Percentiles rank a stretch among this genome's conserved stretches.
phyloP scores from a whole-genome alignment of 2,329 filamentous ascomycete genomes.

The Trichoderma polysporum region DNA sequence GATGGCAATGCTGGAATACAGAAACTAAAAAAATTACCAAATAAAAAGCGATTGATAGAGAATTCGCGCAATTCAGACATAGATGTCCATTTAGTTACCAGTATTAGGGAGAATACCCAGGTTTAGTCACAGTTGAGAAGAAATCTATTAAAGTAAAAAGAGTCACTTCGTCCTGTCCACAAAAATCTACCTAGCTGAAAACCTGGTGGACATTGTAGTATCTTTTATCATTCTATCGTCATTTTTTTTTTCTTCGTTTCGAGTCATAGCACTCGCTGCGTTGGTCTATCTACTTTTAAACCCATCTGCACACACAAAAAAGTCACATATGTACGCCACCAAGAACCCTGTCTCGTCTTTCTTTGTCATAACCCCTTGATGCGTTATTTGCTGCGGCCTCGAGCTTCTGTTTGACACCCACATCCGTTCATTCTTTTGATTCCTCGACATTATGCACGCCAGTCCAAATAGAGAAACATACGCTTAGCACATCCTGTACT shows the following conservation, averaged over 20 bases:
- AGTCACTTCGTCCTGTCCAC: not conserved
- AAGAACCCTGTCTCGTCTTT: conserved; percentile 3
- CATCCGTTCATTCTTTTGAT: not conserved
- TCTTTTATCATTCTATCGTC: too few relatives aligned
- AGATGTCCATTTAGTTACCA: not conserved
- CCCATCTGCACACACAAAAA: conserved; percentile 4
- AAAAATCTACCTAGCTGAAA: not conserved
- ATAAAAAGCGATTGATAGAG: not conserved
- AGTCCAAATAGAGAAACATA: not conserved
- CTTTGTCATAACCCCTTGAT: not conserved
- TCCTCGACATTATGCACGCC: not conserved
- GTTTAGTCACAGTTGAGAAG: not conserved
- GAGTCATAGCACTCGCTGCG: conserved; percentile 3
- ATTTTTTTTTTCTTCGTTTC: not conserved
- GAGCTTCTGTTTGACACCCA: not conserved
- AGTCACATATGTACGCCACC: conserved; percentile 20
- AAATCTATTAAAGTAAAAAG: not conserved
- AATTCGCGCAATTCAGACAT: not conserved
- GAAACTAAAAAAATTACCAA: not conserved
- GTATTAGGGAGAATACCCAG: not conserved
- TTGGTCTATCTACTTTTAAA: conserved; percentile 19
- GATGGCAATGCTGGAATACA: not conserved
- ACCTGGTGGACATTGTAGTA: too few relatives aligned
- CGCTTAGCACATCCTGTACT: conserved; percentile 74
- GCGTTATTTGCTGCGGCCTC: not conserved